Evolutionary conservation across 352 stramenopile species (phyloP).

Genomic region (Globisporangium paroecandrum): DNA sequence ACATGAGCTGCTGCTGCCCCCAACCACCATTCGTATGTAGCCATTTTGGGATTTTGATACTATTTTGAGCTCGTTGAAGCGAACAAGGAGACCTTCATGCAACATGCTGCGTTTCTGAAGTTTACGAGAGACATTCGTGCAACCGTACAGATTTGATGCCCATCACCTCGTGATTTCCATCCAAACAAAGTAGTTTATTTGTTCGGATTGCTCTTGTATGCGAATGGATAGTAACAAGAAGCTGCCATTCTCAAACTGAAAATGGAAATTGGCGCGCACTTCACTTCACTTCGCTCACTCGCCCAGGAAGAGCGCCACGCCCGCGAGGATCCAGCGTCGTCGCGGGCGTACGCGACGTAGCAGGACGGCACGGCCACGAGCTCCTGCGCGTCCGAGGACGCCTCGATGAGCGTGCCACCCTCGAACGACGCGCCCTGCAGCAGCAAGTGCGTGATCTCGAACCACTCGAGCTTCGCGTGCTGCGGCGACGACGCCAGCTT

Average conservation of each 20-base stretch:
- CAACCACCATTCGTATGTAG: not conserved
- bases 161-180: too few species aligned
- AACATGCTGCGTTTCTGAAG: too few species aligned
- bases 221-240: not conserved
- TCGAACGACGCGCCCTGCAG: constrained; percentile 89
- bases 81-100: too few species aligned
- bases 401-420: constrained; percentile 69
- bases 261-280: not conserved
- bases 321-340: constrained; percentile 80
- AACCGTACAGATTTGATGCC: too few species aligned
- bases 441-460: constrained; percentile 74
- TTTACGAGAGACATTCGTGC: too few species aligned
- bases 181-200: not conserved
- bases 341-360: constrained; percentile 76
- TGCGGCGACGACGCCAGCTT: constrained; percentile 24
- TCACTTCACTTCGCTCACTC: constrained; percentile 32
- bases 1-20: not conserved
- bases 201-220: not conserved
- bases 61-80: not conserved
- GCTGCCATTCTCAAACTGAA: not conserved
- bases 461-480: constrained; percentile 60
- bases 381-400: constrained; percentile 78
- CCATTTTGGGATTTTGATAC: not conserved
- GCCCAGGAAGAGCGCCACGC: constrained; percentile 80
- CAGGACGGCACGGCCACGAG: constrained; percentile 76